Base-by-base conservation (phyloP, 75 land plant species). In the Pinus tabuliformis region DNA sequence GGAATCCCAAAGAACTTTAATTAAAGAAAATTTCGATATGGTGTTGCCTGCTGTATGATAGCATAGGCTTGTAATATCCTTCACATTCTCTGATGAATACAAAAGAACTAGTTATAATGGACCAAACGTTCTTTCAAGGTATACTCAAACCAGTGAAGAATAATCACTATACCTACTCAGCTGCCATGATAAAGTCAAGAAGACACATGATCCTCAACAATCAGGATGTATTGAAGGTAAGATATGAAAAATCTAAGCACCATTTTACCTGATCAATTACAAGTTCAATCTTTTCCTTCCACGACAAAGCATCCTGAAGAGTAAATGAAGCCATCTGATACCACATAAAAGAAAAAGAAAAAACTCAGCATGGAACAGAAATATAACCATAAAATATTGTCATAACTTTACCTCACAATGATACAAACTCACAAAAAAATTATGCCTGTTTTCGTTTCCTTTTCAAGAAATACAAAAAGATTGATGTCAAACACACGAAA, bases 281-380 rank as follows among this genome's bases (percentile, higher is more conserved):
- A 58, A 36, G 70, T 78, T 95, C 95, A 76, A 95, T 87, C 59
- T 89, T 93, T 79, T 92, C 95, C 72, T 90, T 95, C 98, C 98
- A 95, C 15, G 76, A 74, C 28, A 85, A 64, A 24, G 95, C 88
- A 21, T 95, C 98, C 83, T 90, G 95, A 57, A 95, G 84, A 73
- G 87, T 87, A 63, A 90, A 89, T 64, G 98, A 89, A 68, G 93
- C 98, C 98, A 95, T 95, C 98, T 95, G 81, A 6, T 66, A 73
- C 42, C 83, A 68, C 18, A 21, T 66, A 20, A 58, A 42, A 77
- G 4, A 52, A 78, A 15, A 16, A 18, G 12, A 75, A 65, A 21
- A 74, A 62, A 24, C 4, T 60, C 56, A 49, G 18, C 42, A 77
- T 15, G 21, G 16, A 60, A 75, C 26, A 59, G 22, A 58, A 59